Base-by-base conservation (phyloP, 2,329 filamentous ascomycete species). In the Rachicladosporium sp. region DNA sequence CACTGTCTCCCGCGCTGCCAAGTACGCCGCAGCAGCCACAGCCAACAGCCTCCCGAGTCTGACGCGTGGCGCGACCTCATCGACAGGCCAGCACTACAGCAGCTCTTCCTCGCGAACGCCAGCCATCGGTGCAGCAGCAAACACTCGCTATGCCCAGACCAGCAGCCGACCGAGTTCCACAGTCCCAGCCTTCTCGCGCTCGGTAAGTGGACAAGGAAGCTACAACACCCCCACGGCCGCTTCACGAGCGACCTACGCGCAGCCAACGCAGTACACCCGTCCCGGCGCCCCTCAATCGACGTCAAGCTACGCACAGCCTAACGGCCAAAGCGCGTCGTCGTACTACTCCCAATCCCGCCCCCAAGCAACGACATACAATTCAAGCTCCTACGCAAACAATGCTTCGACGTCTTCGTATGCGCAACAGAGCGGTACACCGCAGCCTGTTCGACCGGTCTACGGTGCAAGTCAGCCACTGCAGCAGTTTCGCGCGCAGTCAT, bases 1-100 rank as follows among this genome's bases (percentile, higher is more conserved):
- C 49, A 81, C 86, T 47, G 54, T 64, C 2, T 60, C 65, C 2
- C 58, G 64, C 27, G 49, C 61, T 32, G 61, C 63, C 19, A 69
- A 68, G 46, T 46, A 51, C 19, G 49, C 50, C 5, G 58, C 65
- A 10, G 47, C 51, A 33, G 51, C 51, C 2, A 57, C 56, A 4
- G 54, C 57, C 12, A 49, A 49, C 6, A 50, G 51, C 33, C 50
- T 53, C 36, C 49, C 56, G 3, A 47, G 47, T 9, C 50, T 56
- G 4, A 50, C 52, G 10, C 48, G 56, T 19, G 45, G 53, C 15
- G 50, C 44, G 15, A 56, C 55, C 12, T 50, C 53, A 2, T 43
- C 50, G 8, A 41, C 46, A 23, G 47, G 45, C 8, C 56, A 55
- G 45, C 55, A 58, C 30, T 58, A 58, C 45, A 57, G 44, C 40